Evolutionary conservation across 345 rosid genomes (phyloP), one percentile per base, ranked within the genome.

Genomic region (Reutealis trisperma): DNA sequence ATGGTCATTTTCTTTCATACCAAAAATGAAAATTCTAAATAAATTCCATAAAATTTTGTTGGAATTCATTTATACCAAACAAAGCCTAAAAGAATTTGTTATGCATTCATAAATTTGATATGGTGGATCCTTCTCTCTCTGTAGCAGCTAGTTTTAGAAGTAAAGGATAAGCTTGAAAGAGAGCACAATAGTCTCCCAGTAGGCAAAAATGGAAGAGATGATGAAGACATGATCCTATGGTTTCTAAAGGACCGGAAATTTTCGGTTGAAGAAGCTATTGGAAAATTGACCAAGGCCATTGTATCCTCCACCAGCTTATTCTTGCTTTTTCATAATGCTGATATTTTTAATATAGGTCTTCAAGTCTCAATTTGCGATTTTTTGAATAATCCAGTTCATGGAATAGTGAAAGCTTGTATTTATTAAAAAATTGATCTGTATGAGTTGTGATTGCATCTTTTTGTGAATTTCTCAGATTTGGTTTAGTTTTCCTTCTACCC

Each of bases 181-280:
- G 90, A 91, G 45, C 74, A 88, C 67, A 24, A n/a, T 58, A 78
- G 83, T 83, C 97, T 96, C 22, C 91, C 94, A 0, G 72, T 89
- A 21, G 99, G 98, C 14, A 91, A 85, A 83, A 80, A 92, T 81
- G 99, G 97, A 72, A 87, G 98, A 87, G 94, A 93, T 74, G 99
- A 95, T 84, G 98, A 93, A 75, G 94, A 90, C 32, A 89, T 93
- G 97, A 93, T 93, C 58, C 88, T 90, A 5, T 90, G 99, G 99
- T 96, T 89, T 78, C 72, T 93, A 22, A 89, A 84, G 86, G 98
- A 96, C 80, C 82, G 93, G 70, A 90, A 80, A 61, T 93, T 89
- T 81, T 90, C 90, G 0, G 87, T 88, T 0, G 92, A 93, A 58
- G 91, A 89, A 74, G 89, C 98, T 0, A 72, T 86, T 51, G 44